Base-by-base conservation (phyloP, 208 protist species). In the Acanthamoeba castellanii region DNA sequence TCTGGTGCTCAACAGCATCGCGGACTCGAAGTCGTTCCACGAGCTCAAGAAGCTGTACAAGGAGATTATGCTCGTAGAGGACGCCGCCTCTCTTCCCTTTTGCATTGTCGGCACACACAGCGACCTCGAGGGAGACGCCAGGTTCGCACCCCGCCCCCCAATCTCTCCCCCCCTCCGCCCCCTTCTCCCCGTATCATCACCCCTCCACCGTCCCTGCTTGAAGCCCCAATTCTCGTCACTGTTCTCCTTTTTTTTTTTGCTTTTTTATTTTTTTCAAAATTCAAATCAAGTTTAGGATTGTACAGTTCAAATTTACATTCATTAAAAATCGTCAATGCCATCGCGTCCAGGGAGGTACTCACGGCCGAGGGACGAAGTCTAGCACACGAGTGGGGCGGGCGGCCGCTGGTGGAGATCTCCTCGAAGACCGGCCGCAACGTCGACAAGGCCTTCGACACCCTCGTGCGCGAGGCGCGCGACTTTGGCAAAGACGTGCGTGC, bases 61-160 rank as follows among this genome's bases (percentile, higher is more conserved):
- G 37, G 70, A 78, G 70, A 78, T 78, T 78, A 78, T 78, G 70
- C 70, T 78, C 20, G 37, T 78, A 47, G 70, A 78, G 70, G 70
- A 78, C 70, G 70, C 70, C 70, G 70, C 70, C 1, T 78, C 70
- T 45, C 70, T 78, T 9, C 70, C 70, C 27, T 78, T 78, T 11
- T 78, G 70, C 70, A 78, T 78, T 30, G 70, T 78, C n/a, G 70
- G 70, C 70, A 78, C 70, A 45, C 70, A 78, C 30, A 78, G 70
- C 30, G 70, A 78, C 20, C 70, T 78, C 7, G 70, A 78, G n/a
- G 70, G 37, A 3, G 68, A 76, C 16, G 18, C 32, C 27, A 76
- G 68, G 68, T 37, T 37, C 64, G 64, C n/a, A n/a, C n/a, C n/a
- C n/a, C n/a, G n/a, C n/a, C n/a, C n/a, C 20, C 64, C 64, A 9